These are phyloP conservation scores for Mercurialis annua DNA, from an alignment of 345 rosid genomes.

Conservation along the genomic window DNA sequence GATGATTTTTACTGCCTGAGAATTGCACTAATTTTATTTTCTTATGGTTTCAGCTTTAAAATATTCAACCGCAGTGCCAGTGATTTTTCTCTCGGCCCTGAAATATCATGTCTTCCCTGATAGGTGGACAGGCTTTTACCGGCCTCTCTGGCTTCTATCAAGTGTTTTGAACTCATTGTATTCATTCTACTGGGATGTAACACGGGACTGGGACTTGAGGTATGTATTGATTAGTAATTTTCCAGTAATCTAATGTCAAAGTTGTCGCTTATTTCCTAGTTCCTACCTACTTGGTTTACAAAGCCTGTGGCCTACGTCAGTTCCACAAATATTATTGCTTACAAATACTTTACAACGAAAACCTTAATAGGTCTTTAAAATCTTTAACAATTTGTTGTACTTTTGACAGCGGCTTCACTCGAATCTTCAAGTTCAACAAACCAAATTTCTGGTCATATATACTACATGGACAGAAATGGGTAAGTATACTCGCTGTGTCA, in stretches of 20 bases:
- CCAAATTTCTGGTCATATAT: constrained; percentile 53
- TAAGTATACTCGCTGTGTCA: constrained; percentile 30
- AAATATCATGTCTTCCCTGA: constrained; percentile 74
- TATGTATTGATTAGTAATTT: constrained; percentile 25
- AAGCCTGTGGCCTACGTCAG: background rate
- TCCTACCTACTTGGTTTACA: background rate
- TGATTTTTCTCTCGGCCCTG: constrained; percentile 92
- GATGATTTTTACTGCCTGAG: constrained; percentile 11
- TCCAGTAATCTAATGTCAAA: constrained; percentile 2
- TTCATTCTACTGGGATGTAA: constrained; percentile 95
- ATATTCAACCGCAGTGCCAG: constrained; percentile 88
- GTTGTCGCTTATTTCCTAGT: background rate
- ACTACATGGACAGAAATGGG: constrained; percentile 78
- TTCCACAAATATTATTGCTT: background rate
- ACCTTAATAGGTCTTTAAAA: background rate
- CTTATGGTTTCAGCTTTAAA: constrained; percentile 70
- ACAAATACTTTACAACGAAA: background rate
- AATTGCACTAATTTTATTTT: constrained; percentile 24
- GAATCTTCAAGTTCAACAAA: constrained; percentile 73
- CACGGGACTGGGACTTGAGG: constrained; percentile 98
- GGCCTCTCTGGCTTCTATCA: constrained; percentile 90
- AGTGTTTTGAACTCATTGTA: constrained; percentile 73
- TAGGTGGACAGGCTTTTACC: constrained; percentile 73
- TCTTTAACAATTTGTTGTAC: background rate
- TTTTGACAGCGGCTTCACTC: constrained; percentile 66